Evolutionary conservation across 495 filamentous ascomycete species (phyloP), one percentile per base, ranked within the genome.

Genomic region (Terfezia claveryi): DNA sequence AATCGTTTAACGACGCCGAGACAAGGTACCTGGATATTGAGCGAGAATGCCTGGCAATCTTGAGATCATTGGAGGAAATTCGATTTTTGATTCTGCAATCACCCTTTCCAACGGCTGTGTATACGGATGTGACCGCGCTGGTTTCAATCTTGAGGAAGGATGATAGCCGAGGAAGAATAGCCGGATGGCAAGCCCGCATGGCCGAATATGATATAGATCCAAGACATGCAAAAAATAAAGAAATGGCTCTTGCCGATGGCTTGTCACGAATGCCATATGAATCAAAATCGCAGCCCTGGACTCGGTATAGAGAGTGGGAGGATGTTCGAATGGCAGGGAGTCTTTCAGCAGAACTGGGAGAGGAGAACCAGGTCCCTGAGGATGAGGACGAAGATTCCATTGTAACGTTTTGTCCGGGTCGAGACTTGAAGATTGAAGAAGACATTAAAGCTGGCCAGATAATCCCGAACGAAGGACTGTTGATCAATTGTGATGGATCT

Each of bases 1-100:
- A 53, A 37, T 0, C 23, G 20, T 53, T 56, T 0, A 17, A n/a
- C 0, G 20, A 27, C 12, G 36, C 49, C 5, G 49, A 56, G 16
- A n/a, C 50, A 0, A 20, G 55, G 38, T 56, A 56, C 27, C 32
- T 10, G 1, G 53, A 49, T 1, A 56, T 50, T n/a, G 55, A 56
- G 12, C 2, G 55, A 11, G 55, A 56, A 20, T 49, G 49, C 7
- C 36, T 56, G 7, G 55, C 55, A 16, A 32, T 53, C n/a, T 16
- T 56, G 2, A 53, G 49, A 0, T 32, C 8, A 0, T 37, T 56
- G 23, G 46, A 52, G 10, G 55, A 52, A 17, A 50, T 53, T 14
- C 1, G 38, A 0, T 53, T 23, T 32, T 6, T 56, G 8, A 36
- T 56, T 17, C 6, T 37, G 0, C 49, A 36, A 2, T 37, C 14